Evolutionary conservation across 345 rosid species (phyloP), one percentile per base, ranked within the genome.

Genomic region (Firmiana major): DNA sequence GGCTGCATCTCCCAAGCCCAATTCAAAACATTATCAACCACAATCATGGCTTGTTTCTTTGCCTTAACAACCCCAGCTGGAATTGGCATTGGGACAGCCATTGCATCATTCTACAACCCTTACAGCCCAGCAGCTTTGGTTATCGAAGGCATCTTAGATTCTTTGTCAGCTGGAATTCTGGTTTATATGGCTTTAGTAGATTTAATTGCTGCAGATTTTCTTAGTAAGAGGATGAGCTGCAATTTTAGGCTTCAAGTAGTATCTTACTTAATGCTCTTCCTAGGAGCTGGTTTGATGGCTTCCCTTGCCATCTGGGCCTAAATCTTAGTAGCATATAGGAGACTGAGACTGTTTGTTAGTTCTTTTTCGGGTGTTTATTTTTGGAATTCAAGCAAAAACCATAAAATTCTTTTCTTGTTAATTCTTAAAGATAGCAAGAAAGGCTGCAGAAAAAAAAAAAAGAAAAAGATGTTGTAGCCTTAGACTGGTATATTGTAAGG

Each of bases 161-260:
- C 94, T 4, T 42, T 92, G 46, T 93, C 97, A 0, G 98, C 98
- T 0, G 99, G 99, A 16, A 92, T 96, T 80, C 85, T 91, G 49
- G 90, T 94, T 5, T 96, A 94, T 83, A 96, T 96, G 99, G 97
- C 99, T 2, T 88, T 94, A 38, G 98, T 90, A 10, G 98, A 94
- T 80, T 86, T 96, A 59, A 90, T 94, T 3, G 99, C 99, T 17
- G 98, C 97, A 0, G 98, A 96, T 82, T 96, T 93, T 74, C 87
- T 91, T 11, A 92, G 97, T 64, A 91, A 90, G 86, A 90, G 89
- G 79, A 97, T 91, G 98, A 90, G 97, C 79, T 92, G 94, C 83
- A 90, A 96, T 75, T 90, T 92, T 51, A 92, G 91, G 58, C 82
- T 93, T 67, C 97, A 92, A 60, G 65, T 91, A 11, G 91, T 83